These are phyloP conservation scores for Discostella stelligera DNA, from an alignment of 352 stramenopile genomes.

Conservation along the genomic window DNA sequence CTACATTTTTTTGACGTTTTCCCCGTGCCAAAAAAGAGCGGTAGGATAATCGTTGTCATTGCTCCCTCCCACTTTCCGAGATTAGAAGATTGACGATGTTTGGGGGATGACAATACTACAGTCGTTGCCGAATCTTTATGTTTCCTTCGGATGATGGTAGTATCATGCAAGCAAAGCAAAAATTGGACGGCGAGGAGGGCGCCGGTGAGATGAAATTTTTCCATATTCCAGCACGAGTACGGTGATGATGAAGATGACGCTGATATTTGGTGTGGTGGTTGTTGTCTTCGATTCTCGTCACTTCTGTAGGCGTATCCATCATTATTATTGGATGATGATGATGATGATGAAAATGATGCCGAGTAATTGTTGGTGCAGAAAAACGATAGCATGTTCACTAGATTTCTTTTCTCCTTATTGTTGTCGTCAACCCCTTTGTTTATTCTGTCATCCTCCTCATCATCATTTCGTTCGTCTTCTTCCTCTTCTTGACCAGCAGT, in stretches of 20 bases:
- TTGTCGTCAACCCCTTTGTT: no score
- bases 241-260: not conserved
- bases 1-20: not conserved
- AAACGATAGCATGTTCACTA: no score
- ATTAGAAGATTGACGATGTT: not conserved
- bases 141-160: not conserved
- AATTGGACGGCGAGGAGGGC: conserved; percentile 41
- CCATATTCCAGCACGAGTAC: conserved; percentile 10
- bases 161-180: conserved; percentile 16
- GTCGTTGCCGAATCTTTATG: not conserved
- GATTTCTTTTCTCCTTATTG: not conserved
- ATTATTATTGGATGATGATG: no score
- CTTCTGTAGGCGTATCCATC: no score
- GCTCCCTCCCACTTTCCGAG: conserved; percentile 14
- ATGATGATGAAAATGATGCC: no score
- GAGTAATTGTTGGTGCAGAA: no score
- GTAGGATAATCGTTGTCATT: conserved; percentile 30
- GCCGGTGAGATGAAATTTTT: conserved; percentile 22
- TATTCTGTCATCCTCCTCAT: no score
- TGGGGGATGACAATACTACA: no score
- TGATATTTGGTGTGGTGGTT: no score
- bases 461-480: no score
- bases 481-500: not conserved
- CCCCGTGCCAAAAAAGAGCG: conserved; percentile 21
- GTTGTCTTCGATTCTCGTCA: no score